Evolutionary conservation across 805 yeast genomes (phyloP), one percentile per base, ranked within the genome.

Genomic region (Myxozyma neglecta): DNA sequence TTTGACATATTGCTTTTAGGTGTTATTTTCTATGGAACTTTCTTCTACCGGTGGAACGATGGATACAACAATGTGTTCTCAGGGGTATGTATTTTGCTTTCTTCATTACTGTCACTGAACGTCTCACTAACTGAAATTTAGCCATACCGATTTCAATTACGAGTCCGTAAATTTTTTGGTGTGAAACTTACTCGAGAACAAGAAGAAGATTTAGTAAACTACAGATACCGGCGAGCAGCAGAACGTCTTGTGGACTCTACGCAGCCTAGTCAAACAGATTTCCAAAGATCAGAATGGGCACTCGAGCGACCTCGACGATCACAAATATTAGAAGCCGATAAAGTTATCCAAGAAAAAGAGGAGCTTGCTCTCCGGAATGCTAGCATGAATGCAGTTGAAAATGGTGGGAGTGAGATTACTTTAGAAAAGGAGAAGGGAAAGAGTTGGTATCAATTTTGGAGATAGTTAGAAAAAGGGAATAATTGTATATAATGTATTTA

Each of bases 31-130:
- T 87, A 85, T 69, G 84, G 85, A 24, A 81, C 87, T 1, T 90
- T 90, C 72, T 85, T 89, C 75, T 83, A 86, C 72, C 77, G 90
- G 56, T 89, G 96, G 96, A 89, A 90, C 70, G 94, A 89, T 61
- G 91, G 91, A 2, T 82, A 83, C 65, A 93, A 89, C 60, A 86
- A 89, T 69, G 84, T 87, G 7, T 85, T 89, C 74, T 81, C 90
- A 11, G 84, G 81, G 13, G 64, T 60, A 60, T 40, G 57, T 43
- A 9, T 34, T n/a, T 24, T 24, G 10, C 14, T 39, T 10, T 34
- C 43, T 40, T 13, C 20, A 18, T 11, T 0, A n/a, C 20, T 10
- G 10, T 14, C 13, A 16, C n/a, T 7, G 5, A 37, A 6, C n/a
- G 13, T 11, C 34, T 10, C 13, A 44, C 48, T 16, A 40, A 39